These are phyloP conservation scores for Trypanosoma cruzi DNA, from an alignment of 208 protist genomes.

Conservation along the genomic window DNA sequence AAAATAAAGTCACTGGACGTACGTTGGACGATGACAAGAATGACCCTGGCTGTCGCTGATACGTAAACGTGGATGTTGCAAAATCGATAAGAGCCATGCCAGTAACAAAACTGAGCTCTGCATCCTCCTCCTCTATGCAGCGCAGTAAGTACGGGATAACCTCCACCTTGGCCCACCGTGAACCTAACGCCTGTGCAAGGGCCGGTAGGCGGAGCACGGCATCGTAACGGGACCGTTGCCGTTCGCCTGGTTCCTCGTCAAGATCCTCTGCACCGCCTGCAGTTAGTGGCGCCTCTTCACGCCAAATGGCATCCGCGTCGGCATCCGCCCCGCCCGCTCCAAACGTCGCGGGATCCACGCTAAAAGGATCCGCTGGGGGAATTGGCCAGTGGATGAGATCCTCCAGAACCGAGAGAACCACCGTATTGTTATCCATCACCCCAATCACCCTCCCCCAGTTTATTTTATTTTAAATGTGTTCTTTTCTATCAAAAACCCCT, in stretches of 20 bases:
- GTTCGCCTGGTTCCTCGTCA: constrained; percentile 49
- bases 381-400: constrained; percentile 80
- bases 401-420: constrained; percentile 72
- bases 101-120: constrained; percentile 54
- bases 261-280: constrained; percentile 43
- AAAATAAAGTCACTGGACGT: neutral
- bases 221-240: constrained; percentile 45
- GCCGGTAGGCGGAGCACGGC: constrained; percentile 65
- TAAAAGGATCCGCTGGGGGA: constrained; percentile 26
- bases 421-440: constrained; percentile 73
- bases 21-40: neutral
- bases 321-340: neutral
- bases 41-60: neutral
- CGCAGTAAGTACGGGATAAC: constrained; percentile 76
- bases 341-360: neutral
- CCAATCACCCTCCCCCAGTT: neutral
- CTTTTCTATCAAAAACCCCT: too few relatives aligned
- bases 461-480: too few relatives aligned
- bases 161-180: constrained; percentile 53
- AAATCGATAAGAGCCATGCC: constrained; percentile 61
- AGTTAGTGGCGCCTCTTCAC: constrained; percentile 25
- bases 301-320: constrained; percentile 3
- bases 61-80: constrained; percentile 15
- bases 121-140: constrained; percentile 78
- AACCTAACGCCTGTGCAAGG: constrained; percentile 52